Evolutionary conservation across 1,139 yeast species (phyloP).

Genomic region (Candida glucosophila): DNA sequence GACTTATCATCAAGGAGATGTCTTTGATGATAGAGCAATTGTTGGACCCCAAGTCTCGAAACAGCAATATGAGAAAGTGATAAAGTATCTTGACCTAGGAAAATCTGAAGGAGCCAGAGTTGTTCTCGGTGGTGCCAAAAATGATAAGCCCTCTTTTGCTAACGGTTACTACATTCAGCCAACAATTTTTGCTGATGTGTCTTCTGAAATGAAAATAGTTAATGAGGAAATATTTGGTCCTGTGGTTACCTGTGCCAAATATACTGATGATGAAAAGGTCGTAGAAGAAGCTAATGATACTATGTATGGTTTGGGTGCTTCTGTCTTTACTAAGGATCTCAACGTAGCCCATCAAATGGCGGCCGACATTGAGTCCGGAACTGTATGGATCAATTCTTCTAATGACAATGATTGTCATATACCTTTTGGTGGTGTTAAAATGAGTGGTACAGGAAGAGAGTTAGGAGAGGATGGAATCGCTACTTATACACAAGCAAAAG

Average conservation of each 20-base stretch:
- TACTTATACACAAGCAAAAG: constrained; percentile 72
- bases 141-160: constrained; percentile 23
- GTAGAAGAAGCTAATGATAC: constrained; percentile 42
- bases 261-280: constrained; percentile 45
- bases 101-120: constrained; percentile 49
- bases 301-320: constrained; percentile 59
- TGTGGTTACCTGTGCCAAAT: constrained; percentile 46
- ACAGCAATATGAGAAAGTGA: constrained; percentile 54
- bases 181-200: constrained; percentile 47
- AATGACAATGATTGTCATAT: constrained; percentile 69
- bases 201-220: constrained; percentile 43
- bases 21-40: constrained; percentile 48
- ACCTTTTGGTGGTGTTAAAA: constrained; percentile 76
- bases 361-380: constrained; percentile 40
- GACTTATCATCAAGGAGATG: constrained; percentile 50
- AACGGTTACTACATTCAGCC: constrained; percentile 47
- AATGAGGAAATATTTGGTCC: constrained; percentile 57
- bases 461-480: constrained; percentile 76
- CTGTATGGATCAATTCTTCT: constrained; percentile 57
- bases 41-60: constrained; percentile 78
- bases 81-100: constrained; percentile 43
- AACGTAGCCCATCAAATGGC: constrained; percentile 39
- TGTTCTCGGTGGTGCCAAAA: constrained; percentile 38
- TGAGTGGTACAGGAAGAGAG: constrained; percentile 85
- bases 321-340: constrained; percentile 61